Percentiles rank a stretch among this genome's conserved stretches.
Evolutionary conservation across 768 basidiomycete species (phyloP).

Genomic region (Termitomyces sp.): DNA sequence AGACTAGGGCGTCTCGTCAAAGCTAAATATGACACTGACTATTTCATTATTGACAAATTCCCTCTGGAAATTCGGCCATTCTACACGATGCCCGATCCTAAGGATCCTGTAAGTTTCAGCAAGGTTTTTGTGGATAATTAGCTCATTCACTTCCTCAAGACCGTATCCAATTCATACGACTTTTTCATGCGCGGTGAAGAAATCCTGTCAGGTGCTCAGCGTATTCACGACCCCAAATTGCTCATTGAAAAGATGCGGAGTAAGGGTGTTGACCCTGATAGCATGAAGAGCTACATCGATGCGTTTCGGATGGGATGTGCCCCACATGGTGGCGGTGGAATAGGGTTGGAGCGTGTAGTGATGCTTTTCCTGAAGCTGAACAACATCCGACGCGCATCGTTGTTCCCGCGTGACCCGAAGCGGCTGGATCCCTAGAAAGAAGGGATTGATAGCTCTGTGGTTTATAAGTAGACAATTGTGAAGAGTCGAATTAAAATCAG

Average conservation of each 20-base stretch:
- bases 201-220: constrained; percentile 96
- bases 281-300: constrained; percentile 91
- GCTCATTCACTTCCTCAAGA: constrained; percentile 37
- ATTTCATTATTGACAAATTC: constrained; percentile 99
- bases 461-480: not conserved
- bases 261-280: constrained; percentile 87
- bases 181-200: constrained; percentile 99
- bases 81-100: constrained; percentile 98
- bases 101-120: constrained; percentile 64
- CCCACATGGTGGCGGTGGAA: constrained; percentile 96
- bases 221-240: constrained; percentile 86
- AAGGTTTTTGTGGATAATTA: not conserved
- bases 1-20: constrained; percentile 86
- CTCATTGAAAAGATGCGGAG: constrained; percentile 81
- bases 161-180: constrained; percentile 96
- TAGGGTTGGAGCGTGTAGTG: constrained; percentile 91
- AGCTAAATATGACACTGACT: constrained; percentile 94
- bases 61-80: constrained; percentile 94
- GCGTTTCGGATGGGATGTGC: constrained; percentile 94
- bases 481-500: not conserved
- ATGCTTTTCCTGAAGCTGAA: constrained; percentile 98
- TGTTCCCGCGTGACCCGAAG: constrained; percentile 98
- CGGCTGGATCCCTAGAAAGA: constrained; percentile 73
- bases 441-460: not conserved
- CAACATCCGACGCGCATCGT: constrained; percentile 88